Base-by-base conservation (phyloP, 768 basidiomycete genomes). In the Suillus brevipes region DNA sequence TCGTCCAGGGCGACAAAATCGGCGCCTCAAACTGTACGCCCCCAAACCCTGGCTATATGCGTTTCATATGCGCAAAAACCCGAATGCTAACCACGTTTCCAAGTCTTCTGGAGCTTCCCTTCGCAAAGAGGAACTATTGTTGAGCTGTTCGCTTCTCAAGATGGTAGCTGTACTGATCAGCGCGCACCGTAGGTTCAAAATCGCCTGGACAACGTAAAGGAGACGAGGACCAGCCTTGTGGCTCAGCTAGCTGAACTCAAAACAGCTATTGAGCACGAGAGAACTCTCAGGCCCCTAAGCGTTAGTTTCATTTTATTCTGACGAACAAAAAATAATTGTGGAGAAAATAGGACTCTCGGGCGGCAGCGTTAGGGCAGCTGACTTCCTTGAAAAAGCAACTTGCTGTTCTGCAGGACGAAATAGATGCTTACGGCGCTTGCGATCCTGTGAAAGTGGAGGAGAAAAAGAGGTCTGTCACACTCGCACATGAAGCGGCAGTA, bases 71-170 rank as follows among this genome's bases (percentile, higher is more conserved):
- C 64, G 40, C 40, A 28, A 40, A 6, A 28, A 28, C 25, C 9
- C 13, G 10, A 50, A 63, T 61, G 55, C 65, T 67, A 50, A 56
- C 55, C 2, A 12, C 23, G 18, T 23, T 40, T 40, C 25, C 23
- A 66, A 96, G 95, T 96, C 78, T 97, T 93, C 75, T 97, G 95
- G 95, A 92, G 92, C 71, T 97, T 97, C 74, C 95, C 95, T 18
- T 95, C 93, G 1, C 92, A 95, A 65, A 85, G 87, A 55, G 94
- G 95, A 5, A 86, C 89, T 9, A 82, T 88, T 71, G 95, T 95
- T 42, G 40, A 20, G 20, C 23, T 23, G 18, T 42, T 28, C 76
- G 65, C 58, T 38, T 62, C 23, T 63, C 5, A 20, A 59, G 1
- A 14, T 37, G 47, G 36, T 1, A 38, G 23, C n/a, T 23, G n/a